Percentiles rank a stretch among this genome's conserved stretches.
These are phyloP conservation scores for Boletus fagicola DNA, from an alignment of 768 basidiomycete genomes.

Conservation along the genomic window DNA sequence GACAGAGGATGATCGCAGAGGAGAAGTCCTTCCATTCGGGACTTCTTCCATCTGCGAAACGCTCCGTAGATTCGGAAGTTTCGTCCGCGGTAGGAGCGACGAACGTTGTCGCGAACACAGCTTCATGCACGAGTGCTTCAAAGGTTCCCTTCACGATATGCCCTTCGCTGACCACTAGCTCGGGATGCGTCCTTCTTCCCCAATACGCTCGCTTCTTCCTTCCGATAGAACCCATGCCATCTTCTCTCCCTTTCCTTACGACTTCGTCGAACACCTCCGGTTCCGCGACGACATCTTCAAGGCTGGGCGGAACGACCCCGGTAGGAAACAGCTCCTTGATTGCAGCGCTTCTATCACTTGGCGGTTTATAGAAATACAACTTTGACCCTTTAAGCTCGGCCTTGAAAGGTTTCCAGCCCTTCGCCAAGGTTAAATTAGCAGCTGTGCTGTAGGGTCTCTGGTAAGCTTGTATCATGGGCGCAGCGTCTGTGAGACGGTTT, in stretches of 20 bases:
- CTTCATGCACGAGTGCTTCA: constrained; percentile 80
- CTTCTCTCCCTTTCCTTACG: constrained; percentile 34
- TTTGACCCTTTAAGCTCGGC: constrained; percentile 82
- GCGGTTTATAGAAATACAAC: constrained; percentile 83
- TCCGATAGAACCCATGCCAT: constrained; percentile 25
- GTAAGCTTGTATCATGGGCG: constrained; percentile 38
- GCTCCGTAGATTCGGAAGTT: constrained; percentile 18
- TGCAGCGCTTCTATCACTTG: constrained; percentile 59
- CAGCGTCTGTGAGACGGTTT: constrained; percentile 60
- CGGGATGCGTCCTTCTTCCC: constrained; percentile 74
- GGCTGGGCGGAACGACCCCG: constrained; percentile 51
- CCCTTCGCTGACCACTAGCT: constrained; percentile 46
- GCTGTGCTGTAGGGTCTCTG: constrained; percentile 32
- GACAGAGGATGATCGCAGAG: constrained; percentile 54
- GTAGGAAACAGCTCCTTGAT: constrained; percentile 77
- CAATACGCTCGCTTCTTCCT: constrained; percentile 72
- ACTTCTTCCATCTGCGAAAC: constrained; percentile 17
- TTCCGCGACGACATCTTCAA: constrained; percentile 44
- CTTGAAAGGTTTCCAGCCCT: constrained; percentile 88
- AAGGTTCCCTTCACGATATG: constrained; percentile 63
- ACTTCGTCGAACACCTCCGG: constrained; percentile 29
- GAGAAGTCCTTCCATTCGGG: constrained; percentile 64
- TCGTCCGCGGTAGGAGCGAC: constrained; percentile 20
- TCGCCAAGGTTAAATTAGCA: constrained; percentile 42
- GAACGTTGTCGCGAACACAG: constrained; percentile 76